phyloP scores from a whole-genome alignment of 805 yeast species.

The Suhomyces xylopsoci region DNA sequence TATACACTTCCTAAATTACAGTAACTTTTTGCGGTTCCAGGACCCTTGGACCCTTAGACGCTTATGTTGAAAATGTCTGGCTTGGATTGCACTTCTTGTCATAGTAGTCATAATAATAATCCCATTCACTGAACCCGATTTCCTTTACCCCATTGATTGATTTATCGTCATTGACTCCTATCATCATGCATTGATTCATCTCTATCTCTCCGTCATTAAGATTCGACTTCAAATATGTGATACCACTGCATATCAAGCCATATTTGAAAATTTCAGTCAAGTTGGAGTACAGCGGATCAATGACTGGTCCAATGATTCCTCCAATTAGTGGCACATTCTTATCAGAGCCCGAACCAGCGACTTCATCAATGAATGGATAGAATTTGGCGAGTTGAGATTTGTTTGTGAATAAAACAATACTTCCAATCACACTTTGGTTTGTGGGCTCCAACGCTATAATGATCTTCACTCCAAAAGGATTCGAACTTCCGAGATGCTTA shows the following conservation, averaged over 20 bases:
- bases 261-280: constrained; percentile 52
- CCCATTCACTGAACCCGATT: constrained; percentile 43
- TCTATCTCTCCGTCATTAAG: constrained; percentile 22
- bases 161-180: constrained; percentile 36
- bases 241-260: constrained; percentile 57
- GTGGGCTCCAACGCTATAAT: constrained; percentile 54
- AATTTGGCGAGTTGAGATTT: constrained; percentile 43
- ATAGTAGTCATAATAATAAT: constrained; percentile 33
- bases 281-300: constrained; percentile 51
- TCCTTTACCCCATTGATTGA: constrained; percentile 35
- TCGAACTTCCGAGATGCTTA: constrained; percentile 22
- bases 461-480: constrained; percentile 39
- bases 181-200: constrained; percentile 35
- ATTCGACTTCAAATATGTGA: constrained; percentile 42
- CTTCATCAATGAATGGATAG: constrained; percentile 51
- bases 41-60: not conserved
- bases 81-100: constrained; percentile 14
- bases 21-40: not conserved
- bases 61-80: not conserved
- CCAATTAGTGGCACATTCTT: constrained; percentile 31
- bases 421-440: constrained; percentile 51
- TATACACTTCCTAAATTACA: not conserved
- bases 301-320: constrained; percentile 51
- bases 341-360: constrained; percentile 8
- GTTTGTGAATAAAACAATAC: constrained; percentile 46